Evolutionary conservation across 2,329 filamentous ascomycete genomes (phyloP).

Genomic region (Fusarium pseudonygamai): DNA sequence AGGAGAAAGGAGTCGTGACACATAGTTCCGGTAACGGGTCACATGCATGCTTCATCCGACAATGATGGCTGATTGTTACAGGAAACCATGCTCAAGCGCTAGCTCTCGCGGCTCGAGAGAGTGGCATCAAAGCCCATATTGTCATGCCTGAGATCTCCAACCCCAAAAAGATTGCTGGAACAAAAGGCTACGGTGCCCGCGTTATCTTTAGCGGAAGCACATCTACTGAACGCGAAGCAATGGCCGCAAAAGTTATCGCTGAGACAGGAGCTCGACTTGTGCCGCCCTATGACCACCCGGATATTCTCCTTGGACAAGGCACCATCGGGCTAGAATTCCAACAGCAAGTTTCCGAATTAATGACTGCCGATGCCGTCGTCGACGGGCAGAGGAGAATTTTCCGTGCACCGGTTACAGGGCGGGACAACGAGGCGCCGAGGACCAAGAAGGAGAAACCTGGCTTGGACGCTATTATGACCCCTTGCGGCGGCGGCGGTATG

Average conservation of each 20-base stretch:
- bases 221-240: slow-evolving; percentile 80
- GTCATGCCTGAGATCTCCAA: slow-evolving; percentile 91
- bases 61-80: slow-evolving; percentile 46
- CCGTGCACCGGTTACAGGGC: slow-evolving; percentile 31
- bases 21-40: slow-evolving; percentile 80
- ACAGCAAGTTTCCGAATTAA: slow-evolving; percentile 70
- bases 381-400: slow-evolving; percentile 23
- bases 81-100: slow-evolving; percentile 97
- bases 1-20: slow-evolving; percentile 79
- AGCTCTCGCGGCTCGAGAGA: slow-evolving; percentile 80
- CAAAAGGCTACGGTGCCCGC: slow-evolving; percentile 77
- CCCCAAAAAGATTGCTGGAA: slow-evolving; percentile 87
- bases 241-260: slow-evolving; percentile 72
- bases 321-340: slow-evolving; percentile 86
- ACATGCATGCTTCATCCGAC: not conserved
- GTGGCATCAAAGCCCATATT: slow-evolving; percentile 82
- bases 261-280: slow-evolving; percentile 81
- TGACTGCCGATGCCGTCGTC: slow-evolving; percentile 47
- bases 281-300: slow-evolving; percentile 90
- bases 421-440: slow-evolving; percentile 24
- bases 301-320: slow-evolving; percentile 94
- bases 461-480: slow-evolving; percentile 79
- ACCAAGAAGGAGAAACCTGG: slow-evolving; percentile 41
- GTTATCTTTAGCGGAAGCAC: slow-evolving; percentile 87
- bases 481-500: slow-evolving; percentile 89